These are phyloP conservation scores for Peronospora belbahrii DNA, from an alignment of 352 stramenopile species.

Conservation along the genomic window DNA sequence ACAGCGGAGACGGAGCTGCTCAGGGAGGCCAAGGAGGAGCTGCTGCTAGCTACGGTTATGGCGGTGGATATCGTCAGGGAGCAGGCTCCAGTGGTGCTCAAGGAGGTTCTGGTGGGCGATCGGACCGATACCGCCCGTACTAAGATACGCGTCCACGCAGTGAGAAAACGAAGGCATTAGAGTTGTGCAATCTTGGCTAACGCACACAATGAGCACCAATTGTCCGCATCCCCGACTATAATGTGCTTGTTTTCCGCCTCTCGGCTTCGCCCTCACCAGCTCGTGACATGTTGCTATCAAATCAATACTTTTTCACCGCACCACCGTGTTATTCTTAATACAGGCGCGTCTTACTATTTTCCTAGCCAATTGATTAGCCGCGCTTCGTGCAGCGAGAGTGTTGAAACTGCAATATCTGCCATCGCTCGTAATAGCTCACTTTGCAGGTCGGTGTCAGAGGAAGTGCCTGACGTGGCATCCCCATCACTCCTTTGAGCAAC, in stretches of 20 bases:
- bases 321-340: slow-evolving; percentile 6
- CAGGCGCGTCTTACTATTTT: not conserved
- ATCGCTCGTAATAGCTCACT: slow-evolving; percentile 23
- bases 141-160: slow-evolving; percentile 25
- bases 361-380: slow-evolving; percentile 33
- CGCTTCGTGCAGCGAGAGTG: slow-evolving; percentile 26
- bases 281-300: slow-evolving; percentile 27
- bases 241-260: slow-evolving; percentile 6
- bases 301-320: slow-evolving; percentile 23
- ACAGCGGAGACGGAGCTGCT: slow-evolving; percentile 22
- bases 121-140: slow-evolving; percentile 81
- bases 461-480: not conserved
- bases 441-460: not conserved
- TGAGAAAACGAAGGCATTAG: slow-evolving; percentile 15
- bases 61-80: slow-evolving; percentile 53
- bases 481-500: not conserved
- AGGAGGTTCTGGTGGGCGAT: slow-evolving; percentile 53
- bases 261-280: slow-evolving; percentile 8
- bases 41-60: slow-evolving; percentile 27
- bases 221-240: slow-evolving; percentile 6
- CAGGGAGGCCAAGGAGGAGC: slow-evolving; percentile 12
- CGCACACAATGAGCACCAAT: slow-evolving; percentile 3
- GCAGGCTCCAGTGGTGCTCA: slow-evolving; percentile 33
- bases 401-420: slow-evolving; percentile 22
- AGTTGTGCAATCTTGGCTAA: not conserved